Percentiles rank a stretch among this genome's conserved stretches.
These are phyloP conservation scores for Fusarium sp. DNA, from an alignment of 2,329 filamentous ascomycete genomes.

Conservation along the genomic window DNA sequence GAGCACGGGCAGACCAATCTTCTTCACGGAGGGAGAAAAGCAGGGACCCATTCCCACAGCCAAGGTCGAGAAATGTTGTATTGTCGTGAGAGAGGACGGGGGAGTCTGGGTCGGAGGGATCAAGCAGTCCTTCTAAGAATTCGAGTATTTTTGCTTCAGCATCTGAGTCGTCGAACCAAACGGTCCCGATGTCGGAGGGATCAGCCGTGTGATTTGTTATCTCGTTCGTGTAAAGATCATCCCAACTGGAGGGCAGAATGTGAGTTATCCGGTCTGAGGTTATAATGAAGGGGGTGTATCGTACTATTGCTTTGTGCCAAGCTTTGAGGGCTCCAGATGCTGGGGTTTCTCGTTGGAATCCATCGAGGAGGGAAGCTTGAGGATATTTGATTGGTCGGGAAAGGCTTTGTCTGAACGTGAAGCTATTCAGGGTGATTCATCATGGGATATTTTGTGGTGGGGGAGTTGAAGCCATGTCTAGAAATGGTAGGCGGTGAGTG, in stretches of 20 bases:
- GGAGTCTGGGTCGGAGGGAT: constrained; percentile 45
- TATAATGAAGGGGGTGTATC: constrained; percentile 49
- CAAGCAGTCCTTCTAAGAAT: constrained; percentile 67
- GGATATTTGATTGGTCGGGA: not conserved
- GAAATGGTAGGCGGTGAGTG: constrained; percentile 47
- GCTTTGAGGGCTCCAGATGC: constrained; percentile 79
- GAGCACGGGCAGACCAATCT: constrained; percentile 75
- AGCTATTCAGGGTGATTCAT: constrained; percentile 24
- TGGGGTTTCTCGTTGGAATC: constrained; percentile 60
- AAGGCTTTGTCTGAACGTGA: constrained; percentile 1
- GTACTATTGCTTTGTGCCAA: constrained; percentile 94
- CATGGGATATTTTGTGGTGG: constrained; percentile 41
- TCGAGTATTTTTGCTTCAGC: constrained; percentile 84
- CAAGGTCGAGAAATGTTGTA: constrained; percentile 84
- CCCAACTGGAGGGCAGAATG: constrained; percentile 70
- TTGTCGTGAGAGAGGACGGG: constrained; percentile 46
- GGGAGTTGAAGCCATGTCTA: constrained; percentile 26
- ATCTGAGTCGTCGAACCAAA: constrained; percentile 96
- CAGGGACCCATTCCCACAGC: constrained; percentile 93
- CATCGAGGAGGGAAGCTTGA: constrained; percentile 27
- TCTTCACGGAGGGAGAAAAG: constrained; percentile 81
- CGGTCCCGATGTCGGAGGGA: constrained; percentile 84
- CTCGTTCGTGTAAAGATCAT: constrained; percentile 78
- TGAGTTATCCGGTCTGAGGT: constrained; percentile 20
- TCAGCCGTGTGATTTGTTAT: constrained; percentile 78